phyloP scores from a whole-genome alignment of 257 asterid genomes.

The Lavandula angustifolia region DNA sequence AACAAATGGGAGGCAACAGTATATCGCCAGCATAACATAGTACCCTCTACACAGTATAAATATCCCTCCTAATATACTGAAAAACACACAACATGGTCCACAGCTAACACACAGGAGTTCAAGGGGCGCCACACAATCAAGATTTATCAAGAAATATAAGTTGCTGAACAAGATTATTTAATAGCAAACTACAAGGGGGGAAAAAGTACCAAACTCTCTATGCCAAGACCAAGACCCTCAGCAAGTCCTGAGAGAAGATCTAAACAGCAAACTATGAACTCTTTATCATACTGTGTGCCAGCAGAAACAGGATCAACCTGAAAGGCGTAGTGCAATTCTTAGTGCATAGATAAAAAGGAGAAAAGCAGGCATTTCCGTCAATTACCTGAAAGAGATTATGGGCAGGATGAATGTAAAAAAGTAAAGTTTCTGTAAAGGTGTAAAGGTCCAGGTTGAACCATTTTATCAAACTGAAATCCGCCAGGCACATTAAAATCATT shows the following conservation, averaged over 20 bases:
- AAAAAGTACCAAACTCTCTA: slow-evolving; percentile 85
- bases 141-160: slow-evolving; percentile 8
- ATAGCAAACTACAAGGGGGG: slow-evolving; percentile 26
- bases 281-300: slow-evolving; percentile 87
- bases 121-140: slow-evolving; percentile 33
- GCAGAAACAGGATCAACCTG: slow-evolving; percentile 87
- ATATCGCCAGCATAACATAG: slow-evolving; percentile 5
- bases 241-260: slow-evolving; percentile 98
- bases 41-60: slow-evolving; percentile 6
- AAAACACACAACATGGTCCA: slow-evolving; percentile 1
- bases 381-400: background rate
- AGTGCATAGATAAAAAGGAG: slow-evolving; percentile 20
- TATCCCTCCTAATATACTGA: too few relatives aligned
- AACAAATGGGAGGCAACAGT: background rate
- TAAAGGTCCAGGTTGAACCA: slow-evolving; percentile 2
- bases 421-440: background rate
- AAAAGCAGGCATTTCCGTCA: background rate
- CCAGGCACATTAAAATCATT: too few relatives aligned
- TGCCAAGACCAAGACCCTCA: slow-evolving; percentile 96
- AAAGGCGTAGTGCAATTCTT: slow-evolving; percentile 40
- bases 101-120: slow-evolving; percentile 5
- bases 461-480: background rate
- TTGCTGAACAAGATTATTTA: slow-evolving; percentile 22
- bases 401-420: slow-evolving; percentile 16
- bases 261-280: slow-evolving; percentile 88